Evolutionary conservation across 306 rosid genomes (phyloP).

Genomic region (Carpinus fangiana): DNA sequence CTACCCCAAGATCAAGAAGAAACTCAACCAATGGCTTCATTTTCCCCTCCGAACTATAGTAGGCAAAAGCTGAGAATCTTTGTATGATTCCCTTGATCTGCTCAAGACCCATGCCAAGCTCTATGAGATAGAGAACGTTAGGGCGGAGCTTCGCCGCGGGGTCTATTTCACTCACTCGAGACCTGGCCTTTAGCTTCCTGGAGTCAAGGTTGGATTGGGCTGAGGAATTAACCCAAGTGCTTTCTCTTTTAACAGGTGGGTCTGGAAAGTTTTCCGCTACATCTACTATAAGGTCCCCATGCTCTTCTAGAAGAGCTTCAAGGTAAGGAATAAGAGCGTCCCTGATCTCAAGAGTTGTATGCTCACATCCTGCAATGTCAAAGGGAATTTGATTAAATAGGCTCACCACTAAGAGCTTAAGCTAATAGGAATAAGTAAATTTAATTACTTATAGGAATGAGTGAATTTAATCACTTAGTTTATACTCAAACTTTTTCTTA

Average conservation of each 20-base stretch:
- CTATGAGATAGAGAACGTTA: slow-evolving; percentile 68
- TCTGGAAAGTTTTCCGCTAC: slow-evolving; percentile 73
- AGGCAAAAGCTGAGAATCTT: slow-evolving; percentile 69
- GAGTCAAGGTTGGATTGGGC: slow-evolving; percentile 36
- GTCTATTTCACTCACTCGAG: slow-evolving; percentile 63
- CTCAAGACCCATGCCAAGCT: slow-evolving; percentile 79
- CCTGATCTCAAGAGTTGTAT: slow-evolving; percentile 87
- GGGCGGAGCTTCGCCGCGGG: slow-evolving; percentile 70
- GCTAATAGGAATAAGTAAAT: not conserved
- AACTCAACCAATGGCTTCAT: slow-evolving; percentile 87
- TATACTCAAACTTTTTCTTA: no score
- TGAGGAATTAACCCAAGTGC: slow-evolving; percentile 27
- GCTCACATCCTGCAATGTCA: slow-evolving; percentile 70
- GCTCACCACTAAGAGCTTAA: not conserved
- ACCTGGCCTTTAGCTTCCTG: slow-evolving; percentile 62
- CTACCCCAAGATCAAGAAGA: slow-evolving; percentile 78
- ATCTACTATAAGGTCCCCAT: slow-evolving; percentile 52
- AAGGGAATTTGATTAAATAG: slow-evolving; percentile 3
- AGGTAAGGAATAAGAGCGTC: slow-evolving; percentile 74
- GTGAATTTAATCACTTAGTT: no score
- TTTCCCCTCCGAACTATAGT: slow-evolving; percentile 88
- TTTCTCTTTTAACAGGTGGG: slow-evolving; percentile 57
- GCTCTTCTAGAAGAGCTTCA: slow-evolving; percentile 69
- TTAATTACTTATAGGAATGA: no score
- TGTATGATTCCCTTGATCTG: slow-evolving; percentile 57